These are phyloP conservation scores for Starmerella tilneyi DNA, from an alignment of 805 yeast genomes.

Conservation along the genomic window DNA sequence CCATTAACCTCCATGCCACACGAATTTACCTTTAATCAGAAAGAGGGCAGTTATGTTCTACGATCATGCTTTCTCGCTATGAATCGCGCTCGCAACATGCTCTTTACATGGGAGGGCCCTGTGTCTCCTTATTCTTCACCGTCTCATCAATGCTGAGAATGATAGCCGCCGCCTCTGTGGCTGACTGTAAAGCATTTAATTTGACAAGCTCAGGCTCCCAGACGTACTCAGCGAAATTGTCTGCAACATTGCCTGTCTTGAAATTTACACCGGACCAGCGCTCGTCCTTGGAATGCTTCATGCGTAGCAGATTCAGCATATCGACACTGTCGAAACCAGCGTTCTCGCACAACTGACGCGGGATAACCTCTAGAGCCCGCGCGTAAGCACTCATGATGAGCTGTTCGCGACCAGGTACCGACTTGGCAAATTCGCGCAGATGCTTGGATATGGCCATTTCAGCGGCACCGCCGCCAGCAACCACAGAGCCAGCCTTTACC, in stretches of 20 bases:
- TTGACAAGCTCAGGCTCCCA: conserved; percentile 98
- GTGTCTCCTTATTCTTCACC: conserved; percentile 35
- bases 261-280: conserved; percentile 89
- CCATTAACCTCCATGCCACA: too few species aligned
- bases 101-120: conserved; percentile 29
- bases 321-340: conserved; percentile 99
- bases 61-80: too few species aligned
- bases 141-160: conserved; percentile 96
- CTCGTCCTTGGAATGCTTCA: conserved; percentile 90
- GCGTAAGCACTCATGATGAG: conserved; percentile 86
- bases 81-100: too few species aligned
- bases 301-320: conserved; percentile 75
- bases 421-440: conserved; percentile 73
- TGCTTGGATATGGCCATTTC: conserved; percentile 93
- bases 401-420: conserved; percentile 94
- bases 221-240: conserved; percentile 74
- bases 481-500: conserved; percentile 71
- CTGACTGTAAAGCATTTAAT: conserved; percentile 85
- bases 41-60: too few species aligned
- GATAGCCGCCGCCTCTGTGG: conserved; percentile 92
- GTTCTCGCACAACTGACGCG: conserved; percentile 94
- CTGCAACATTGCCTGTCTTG: conserved; percentile 64
- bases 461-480: conserved; percentile 98
- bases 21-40: too few species aligned
- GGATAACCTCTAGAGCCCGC: conserved; percentile 87